These are phyloP conservation scores for Pestalotiopsis sp. DNA, from an alignment of 2,329 filamentous ascomycete species.

Conservation along the genomic window DNA sequence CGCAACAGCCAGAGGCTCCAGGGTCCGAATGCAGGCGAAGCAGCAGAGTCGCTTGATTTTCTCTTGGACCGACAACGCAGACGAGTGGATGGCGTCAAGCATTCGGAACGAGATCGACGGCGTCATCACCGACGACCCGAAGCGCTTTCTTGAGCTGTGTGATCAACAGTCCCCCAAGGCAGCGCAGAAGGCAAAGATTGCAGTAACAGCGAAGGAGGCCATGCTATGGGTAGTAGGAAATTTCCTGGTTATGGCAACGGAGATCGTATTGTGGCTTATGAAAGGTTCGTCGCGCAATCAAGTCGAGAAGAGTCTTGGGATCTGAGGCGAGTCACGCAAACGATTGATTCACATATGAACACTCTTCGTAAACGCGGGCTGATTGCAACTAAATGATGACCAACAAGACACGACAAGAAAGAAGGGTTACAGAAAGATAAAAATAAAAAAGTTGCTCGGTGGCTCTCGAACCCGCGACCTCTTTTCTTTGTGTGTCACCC, in stretches of 20 bases:
- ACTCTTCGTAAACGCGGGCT: no score
- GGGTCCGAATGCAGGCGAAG: not conserved
- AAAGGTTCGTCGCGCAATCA: constrained; percentile 4
- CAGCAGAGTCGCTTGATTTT: not conserved
- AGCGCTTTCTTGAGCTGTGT: constrained; percentile 6
- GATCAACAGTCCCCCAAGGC: not conserved
- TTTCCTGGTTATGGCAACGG: not conserved
- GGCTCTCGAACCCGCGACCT: no score
- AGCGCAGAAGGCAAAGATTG: not conserved
- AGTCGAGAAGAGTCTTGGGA: not conserved
- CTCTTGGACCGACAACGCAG: constrained; percentile 12
- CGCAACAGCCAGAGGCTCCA: not conserved
- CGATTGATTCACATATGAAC: not conserved
- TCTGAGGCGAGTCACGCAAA: not conserved
- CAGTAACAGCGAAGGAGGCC: not conserved
- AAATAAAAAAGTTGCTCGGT: no score
- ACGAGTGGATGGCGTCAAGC: constrained; percentile 11
- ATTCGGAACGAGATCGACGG: constrained; percentile 6
- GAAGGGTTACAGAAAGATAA: no score
- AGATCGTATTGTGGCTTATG: not conserved
- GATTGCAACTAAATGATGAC: no score
- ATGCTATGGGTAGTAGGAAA: not conserved
- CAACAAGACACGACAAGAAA: no score
- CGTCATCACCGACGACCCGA: constrained; percentile 12
- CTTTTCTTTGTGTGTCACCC: no score